Conservation (phyloP, 805 yeast species). For the Pichia heedii region DNA sequence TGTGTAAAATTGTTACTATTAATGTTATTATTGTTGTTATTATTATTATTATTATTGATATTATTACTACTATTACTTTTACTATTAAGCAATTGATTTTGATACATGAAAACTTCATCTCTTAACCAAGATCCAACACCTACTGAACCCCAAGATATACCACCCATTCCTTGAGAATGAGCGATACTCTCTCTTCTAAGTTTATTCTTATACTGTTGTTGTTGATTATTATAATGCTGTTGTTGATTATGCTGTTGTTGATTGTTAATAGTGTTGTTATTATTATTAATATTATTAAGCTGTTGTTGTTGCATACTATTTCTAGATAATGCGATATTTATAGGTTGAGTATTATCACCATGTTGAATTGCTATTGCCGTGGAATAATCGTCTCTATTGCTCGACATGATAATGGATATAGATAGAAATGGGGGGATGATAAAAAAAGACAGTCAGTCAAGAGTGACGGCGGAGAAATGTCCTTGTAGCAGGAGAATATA, state of each 20-base stretch:
- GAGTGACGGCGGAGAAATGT: no score
- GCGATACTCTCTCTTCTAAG: slow-evolving; percentile 87
- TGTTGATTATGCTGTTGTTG: slow-evolving; percentile 23
- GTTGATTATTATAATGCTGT: slow-evolving; percentile 26
- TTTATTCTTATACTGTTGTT: slow-evolving; percentile 16
- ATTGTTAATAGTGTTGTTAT: slow-evolving; percentile 4
- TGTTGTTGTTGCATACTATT: background rate
- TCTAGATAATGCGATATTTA: background rate
- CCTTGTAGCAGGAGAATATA: no score
- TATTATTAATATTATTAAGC: no score
- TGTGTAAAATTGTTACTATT: slow-evolving; percentile 7
- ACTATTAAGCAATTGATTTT: background rate
- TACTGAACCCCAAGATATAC: slow-evolving; percentile 94
- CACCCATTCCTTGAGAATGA: slow-evolving; percentile 97
- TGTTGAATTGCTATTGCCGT: no score
- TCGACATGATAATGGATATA: no score
- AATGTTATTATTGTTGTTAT: background rate
- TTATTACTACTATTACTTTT: slow-evolving; percentile 9
- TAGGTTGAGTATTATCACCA: background rate
- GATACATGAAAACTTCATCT: slow-evolving; percentile 71
- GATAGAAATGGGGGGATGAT: no score
- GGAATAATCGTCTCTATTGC: no score
- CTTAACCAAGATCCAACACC: slow-evolving; percentile 93
- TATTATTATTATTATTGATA: slow-evolving; percentile 6
- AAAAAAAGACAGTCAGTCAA: no score